Evolutionary conservation across 495 filamentous ascomycete species (phyloP).

Genomic region (Lepidopterella palustris): DNA sequence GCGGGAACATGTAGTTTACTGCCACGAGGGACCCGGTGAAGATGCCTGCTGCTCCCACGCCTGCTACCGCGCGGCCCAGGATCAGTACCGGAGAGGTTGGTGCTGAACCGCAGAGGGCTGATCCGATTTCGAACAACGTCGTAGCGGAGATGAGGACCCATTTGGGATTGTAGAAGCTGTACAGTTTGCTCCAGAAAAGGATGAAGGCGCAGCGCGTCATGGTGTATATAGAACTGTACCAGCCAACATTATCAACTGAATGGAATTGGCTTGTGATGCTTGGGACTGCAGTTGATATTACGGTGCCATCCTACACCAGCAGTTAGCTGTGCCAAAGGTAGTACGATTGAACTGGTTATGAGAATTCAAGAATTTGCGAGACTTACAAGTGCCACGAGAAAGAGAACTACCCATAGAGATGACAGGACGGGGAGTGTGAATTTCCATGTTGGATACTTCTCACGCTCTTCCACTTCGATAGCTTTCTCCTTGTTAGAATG

Average conservation of each 20-base stretch:
- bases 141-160: constrained; percentile 4
- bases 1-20: not conserved
- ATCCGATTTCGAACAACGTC: constrained; percentile 33
- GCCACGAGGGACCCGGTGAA: not conserved
- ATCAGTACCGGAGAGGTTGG: constrained; percentile 41
- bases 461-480: too few species aligned
- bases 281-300: constrained; percentile 54
- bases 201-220: constrained; percentile 53
- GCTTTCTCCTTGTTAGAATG: too few species aligned
- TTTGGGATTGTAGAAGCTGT: constrained; percentile 36
- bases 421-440: too few species aligned
- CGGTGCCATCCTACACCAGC: not conserved
- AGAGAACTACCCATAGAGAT: too few species aligned
- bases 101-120: constrained; percentile 39
- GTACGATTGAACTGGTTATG: too few species aligned
- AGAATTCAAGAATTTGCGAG: too few species aligned
- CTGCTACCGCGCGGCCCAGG: constrained; percentile 42
- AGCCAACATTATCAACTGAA: constrained; percentile 64
- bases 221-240: constrained; percentile 66
- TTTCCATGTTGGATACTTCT: too few species aligned
- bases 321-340: too few species aligned
- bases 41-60: constrained; percentile 8
- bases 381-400: too few species aligned
- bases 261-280: constrained; percentile 72
- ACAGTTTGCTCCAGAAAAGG: constrained; percentile 34